Evolutionary conservation across 441 rosid genomes (phyloP), one percentile per base, ranked within the genome.

Genomic region (Adansonia rubrostipa): DNA sequence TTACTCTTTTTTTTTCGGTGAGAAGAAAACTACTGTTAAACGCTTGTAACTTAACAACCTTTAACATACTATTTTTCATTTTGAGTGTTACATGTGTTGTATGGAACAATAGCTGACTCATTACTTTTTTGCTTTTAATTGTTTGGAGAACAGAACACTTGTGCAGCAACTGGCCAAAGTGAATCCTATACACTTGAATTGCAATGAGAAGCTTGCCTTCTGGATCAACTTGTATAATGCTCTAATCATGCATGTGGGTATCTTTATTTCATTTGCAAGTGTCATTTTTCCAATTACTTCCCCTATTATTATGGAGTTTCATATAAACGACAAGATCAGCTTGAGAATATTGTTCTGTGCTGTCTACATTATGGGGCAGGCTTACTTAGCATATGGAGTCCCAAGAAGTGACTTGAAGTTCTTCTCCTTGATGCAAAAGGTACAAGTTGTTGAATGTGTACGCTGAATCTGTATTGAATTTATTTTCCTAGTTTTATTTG

Each of bases 401-500:
- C 97, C 97, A 15, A 87, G 89, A 84, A 92, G 94, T 40, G 98
- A 95, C 80, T 79, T 93, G 83, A 93, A 93, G 88, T 86, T 92
- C 80, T 95, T 95, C 88, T 93, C 97, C 5, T 84, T 92, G 86
- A 89, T 95, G 97, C 97, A 94, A 87, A 94, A 93, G 98, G 97
- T 94, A 77, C 76, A 81, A 69, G 78, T 80, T 54, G 71, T 69
- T 9, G 36, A 33, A 64, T 47, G 33, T 22, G 44, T 63, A 57
- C 17, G 4, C 64, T 56, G 10, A 56, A 40, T 40, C 76, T 56
- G 11, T 20, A 22, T 3, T 24, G 0, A 24, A 1, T 47, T 72
- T 72, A 33, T 72, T 54, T 51, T 50, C 45, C 57, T 14, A 24
- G 9, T 10, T 73, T 57, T 57, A 20, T 7, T 4, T 4, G 66